Conservation (phyloP, 2,329 filamentous ascomycete species). For the Fusarium oxysporum region DNA sequence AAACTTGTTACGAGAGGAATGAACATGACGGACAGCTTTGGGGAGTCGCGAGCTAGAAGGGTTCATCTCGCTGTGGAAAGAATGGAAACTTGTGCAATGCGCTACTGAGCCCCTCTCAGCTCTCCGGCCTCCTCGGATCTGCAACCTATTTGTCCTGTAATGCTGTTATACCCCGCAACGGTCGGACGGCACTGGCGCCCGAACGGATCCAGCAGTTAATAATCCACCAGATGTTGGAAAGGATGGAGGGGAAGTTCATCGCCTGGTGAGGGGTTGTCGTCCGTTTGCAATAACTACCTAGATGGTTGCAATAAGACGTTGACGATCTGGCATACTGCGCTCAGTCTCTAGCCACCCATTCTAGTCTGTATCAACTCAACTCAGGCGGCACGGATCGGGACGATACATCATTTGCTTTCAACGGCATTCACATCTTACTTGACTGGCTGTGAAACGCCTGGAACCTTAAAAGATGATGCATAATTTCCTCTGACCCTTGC, state of each 20-base stretch:
- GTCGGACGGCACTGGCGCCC: slow-evolving; percentile 44
- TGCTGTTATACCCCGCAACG: slow-evolving; percentile 44
- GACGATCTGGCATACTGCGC: background rate
- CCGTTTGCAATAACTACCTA: slow-evolving; percentile 1
- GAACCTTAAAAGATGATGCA: slow-evolving; percentile 11
- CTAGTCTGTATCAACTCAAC: background rate
- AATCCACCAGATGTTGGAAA: slow-evolving; percentile 19
- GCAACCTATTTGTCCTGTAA: slow-evolving; percentile 44
- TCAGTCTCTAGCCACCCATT: background rate
- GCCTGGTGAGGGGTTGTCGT: slow-evolving; percentile 27
- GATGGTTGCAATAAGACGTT: slow-evolving; percentile 10
- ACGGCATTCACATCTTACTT: slow-evolving; percentile 3
- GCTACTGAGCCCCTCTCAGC: slow-evolving; percentile 35
- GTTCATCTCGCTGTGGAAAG: slow-evolving; percentile 40
- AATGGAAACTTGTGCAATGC: slow-evolving; percentile 32
- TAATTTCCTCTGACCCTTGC: slow-evolving; percentile 17
- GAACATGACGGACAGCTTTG: slow-evolving; percentile 11
- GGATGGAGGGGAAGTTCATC: slow-evolving; percentile 26
- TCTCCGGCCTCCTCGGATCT: slow-evolving; percentile 43
- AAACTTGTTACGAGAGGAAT: slow-evolving; percentile 21
- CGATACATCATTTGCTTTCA: background rate
- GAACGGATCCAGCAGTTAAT: slow-evolving; percentile 38
- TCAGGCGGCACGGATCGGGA: slow-evolving; percentile 8
- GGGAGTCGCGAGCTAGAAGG: slow-evolving; percentile 33
- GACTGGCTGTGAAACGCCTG: background rate